Evolutionary conservation across 2,329 filamentous ascomycete species (phyloP), one percentile per base, ranked within the genome.

Genomic region (Calonectria crousiana): DNA sequence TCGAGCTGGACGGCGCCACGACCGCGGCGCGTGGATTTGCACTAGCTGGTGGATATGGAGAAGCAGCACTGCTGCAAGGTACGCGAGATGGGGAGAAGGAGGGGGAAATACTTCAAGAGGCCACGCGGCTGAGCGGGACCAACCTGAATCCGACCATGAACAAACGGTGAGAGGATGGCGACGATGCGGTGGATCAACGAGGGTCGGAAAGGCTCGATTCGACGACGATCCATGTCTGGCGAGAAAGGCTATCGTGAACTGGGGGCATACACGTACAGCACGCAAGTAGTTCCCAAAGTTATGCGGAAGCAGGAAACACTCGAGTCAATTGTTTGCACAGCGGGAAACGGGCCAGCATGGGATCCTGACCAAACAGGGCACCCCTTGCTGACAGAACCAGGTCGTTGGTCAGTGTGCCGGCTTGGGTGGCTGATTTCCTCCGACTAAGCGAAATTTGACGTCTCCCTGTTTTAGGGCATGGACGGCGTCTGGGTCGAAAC

Each of bases 371-470:
- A 16, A n/a, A 2, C 53, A 62, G 30, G 67, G 52, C 10, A 51
- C 41, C 20, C 51, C 67, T 36, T 60, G 65, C 26, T 67, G 49
- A 56, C 32, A 52, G 34, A 56, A 28, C n/a, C 23, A 51, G 49
- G 18, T 23, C 44, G 30, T 14, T 69, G 53, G 69, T 44, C 18
- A 26, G 56, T 38, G 34, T 32, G 26, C 36, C 38, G 47, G 47
- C 52, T 60, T 34, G 30, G 30, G 58, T 73, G 67, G 71, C 71
- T 70, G 76, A 65, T 75, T 60, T 73, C 70, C 58, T 62, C 77
- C 74, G 75, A 76, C 49, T 74, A 80, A 80, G 78, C 78, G 78
- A 80, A 64, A 80, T 80, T 79, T 75, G 73, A 60, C 41, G 36
- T 23, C 47, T 32, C 65, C 71, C 75, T 70, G 62, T 52, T 74